A percentile compares a stretch with the other conserved stretches of the same genome.
These are phyloP conservation scores for Penicillium concentricum DNA, from an alignment of 2,329 filamentous ascomycete species.

Conservation along the genomic window DNA sequence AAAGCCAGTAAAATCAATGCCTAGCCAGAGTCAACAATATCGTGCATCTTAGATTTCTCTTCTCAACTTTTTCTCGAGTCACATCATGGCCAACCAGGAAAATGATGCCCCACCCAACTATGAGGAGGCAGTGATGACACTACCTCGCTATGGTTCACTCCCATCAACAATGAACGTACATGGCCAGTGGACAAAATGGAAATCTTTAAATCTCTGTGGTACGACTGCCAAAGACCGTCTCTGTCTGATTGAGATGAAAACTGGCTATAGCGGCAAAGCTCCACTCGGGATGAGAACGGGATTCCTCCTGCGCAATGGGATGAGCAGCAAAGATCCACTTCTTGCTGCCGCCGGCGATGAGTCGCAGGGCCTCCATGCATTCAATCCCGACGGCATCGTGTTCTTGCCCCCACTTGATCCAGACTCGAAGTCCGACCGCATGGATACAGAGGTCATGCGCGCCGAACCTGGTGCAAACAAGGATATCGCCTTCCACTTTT, in stretches of 20 bases:
- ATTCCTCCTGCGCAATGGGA: not conserved
- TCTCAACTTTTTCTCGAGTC: not conserved
- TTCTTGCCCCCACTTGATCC: not conserved
- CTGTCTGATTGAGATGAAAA: not conserved
- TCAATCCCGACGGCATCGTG: not conserved
- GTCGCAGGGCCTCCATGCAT: not conserved
- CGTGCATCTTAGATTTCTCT: not conserved
- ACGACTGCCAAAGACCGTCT: not conserved
- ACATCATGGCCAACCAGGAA: not conserved
- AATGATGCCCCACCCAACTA: not conserved
- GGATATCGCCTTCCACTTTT: not conserved
- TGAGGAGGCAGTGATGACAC: not conserved
- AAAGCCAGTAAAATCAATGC: not conserved
- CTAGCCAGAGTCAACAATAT: too few species aligned
- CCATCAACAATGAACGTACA: not conserved
- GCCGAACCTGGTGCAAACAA: not conserved
- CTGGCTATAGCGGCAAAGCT: not conserved
- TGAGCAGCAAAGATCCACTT: constrained; percentile 4
- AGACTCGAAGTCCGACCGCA: not conserved
- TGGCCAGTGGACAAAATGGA: constrained; percentile 4
- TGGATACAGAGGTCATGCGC: not conserved
- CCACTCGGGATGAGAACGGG: not conserved
- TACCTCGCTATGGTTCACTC: not conserved
- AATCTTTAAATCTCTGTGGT: constrained; percentile 1
- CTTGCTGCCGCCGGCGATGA: not conserved